These are phyloP conservation scores for Eucalyptus shirleyi DNA, from an alignment of 345 rosid genomes.

Conservation along the genomic window DNA sequence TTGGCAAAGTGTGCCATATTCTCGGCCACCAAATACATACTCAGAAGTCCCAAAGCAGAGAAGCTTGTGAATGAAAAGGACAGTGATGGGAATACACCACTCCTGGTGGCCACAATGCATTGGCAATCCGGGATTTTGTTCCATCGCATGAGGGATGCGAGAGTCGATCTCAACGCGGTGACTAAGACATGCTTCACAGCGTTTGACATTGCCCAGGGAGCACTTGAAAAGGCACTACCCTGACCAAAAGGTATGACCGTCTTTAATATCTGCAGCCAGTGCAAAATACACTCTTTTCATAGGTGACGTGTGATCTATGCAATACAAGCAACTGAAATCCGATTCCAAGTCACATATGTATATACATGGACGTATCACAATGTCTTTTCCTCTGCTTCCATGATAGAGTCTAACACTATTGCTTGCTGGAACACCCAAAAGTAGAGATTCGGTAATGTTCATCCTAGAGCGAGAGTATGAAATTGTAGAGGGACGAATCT, in stretches of 20 bases:
- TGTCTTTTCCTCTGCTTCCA: no score
- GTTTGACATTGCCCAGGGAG: neutral
- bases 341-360: neutral
- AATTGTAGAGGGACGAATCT: no score
- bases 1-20: neutral
- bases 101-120: neutral
- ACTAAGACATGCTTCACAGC: neutral
- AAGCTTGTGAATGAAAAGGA: neutral
- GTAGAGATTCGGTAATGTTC: no score
- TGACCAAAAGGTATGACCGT: neutral
- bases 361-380: no score
- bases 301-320: no score
- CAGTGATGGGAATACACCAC: neutral
- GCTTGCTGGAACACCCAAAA: no score
- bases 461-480: no score
- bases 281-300: no score
- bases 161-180: neutral
- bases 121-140: neutral
- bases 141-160: neutral
- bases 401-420: no score
- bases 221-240: neutral
- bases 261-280: no score
- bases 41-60: neutral
- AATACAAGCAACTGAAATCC: neutral
- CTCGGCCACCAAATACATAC: neutral